Evolutionary conservation across 2,329 filamentous ascomycete species (phyloP).

Genomic region (Sordariomycetes sp.): DNA sequence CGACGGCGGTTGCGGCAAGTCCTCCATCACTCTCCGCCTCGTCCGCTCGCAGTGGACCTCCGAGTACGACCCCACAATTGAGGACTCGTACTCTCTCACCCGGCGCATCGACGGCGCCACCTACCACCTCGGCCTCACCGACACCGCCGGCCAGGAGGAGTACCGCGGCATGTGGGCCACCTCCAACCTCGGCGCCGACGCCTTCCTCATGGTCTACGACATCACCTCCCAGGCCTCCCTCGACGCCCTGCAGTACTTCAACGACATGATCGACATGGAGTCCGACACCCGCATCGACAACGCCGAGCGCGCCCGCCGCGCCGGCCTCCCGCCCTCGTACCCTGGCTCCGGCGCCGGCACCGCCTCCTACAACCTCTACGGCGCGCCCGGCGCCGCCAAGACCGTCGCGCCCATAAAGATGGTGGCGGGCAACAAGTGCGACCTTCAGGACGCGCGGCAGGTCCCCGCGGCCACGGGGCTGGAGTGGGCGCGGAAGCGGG

Average conservation of each 20-base stretch:
- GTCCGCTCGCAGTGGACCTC: slow-evolving; percentile 75
- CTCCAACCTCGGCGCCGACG: slow-evolving; percentile 66
- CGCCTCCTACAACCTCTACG: slow-evolving; percentile 12
- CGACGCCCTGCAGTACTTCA: slow-evolving; percentile 63
- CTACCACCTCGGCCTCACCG: slow-evolving; percentile 68
- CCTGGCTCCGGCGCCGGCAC: slow-evolving; percentile 3
- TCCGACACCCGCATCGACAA: slow-evolving; percentile 55
- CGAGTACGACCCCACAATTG: slow-evolving; percentile 70
- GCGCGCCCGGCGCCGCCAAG: slow-evolving; percentile 22
- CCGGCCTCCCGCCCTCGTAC: slow-evolving; percentile 18
- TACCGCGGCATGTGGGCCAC: slow-evolving; percentile 79
- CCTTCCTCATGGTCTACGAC: slow-evolving; percentile 79
- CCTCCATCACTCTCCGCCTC: slow-evolving; percentile 70
- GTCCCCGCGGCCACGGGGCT: slow-evolving; percentile 59
- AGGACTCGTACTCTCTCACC: slow-evolving; percentile 76
- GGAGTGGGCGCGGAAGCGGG: slow-evolving; percentile 60
- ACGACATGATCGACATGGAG: slow-evolving; percentile 75
- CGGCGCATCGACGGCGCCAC: slow-evolving; percentile 67
- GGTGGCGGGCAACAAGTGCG: slow-evolving; percentile 78
- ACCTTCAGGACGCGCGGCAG: slow-evolving; percentile 55
- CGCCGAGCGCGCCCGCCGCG: slow-evolving; percentile 35
- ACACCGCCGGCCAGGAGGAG: slow-evolving; percentile 83
- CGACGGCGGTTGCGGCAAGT: slow-evolving; percentile 76
- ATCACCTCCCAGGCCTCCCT: slow-evolving; percentile 61
- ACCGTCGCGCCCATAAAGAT: slow-evolving; percentile 67